Percentiles rank a stretch among this genome's conserved stretches.
These are phyloP conservation scores for Beauveria scarabaeidicola DNA, from an alignment of 2,329 filamentous ascomycete species.

Conservation along the genomic window DNA sequence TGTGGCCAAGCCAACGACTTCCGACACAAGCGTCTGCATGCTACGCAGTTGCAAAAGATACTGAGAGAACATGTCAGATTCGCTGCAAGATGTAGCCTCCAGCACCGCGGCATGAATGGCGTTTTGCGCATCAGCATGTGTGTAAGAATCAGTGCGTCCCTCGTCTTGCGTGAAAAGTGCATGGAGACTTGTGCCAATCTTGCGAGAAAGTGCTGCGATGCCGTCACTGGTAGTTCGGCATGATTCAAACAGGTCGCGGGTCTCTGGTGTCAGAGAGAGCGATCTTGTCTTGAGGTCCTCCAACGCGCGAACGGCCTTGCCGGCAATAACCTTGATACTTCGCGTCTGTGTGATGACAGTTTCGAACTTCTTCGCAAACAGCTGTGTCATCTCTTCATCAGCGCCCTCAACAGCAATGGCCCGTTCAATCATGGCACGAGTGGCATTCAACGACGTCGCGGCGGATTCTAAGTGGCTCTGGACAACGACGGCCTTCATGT, in stretches of 20 bases:
- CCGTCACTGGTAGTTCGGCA: slow-evolving; percentile 57
- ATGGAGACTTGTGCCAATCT: slow-evolving; percentile 59
- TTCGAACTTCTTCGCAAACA: slow-evolving; percentile 65
- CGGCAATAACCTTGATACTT: slow-evolving; percentile 73
- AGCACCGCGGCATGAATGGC: slow-evolving; percentile 48
- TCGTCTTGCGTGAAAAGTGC: slow-evolving; percentile 58
- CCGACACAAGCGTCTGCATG: slow-evolving; percentile 55
- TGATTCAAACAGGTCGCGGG: slow-evolving; percentile 59
- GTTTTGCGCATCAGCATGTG: slow-evolving; percentile 55
- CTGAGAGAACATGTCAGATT: slow-evolving; percentile 61
- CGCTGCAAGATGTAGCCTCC: slow-evolving; percentile 43
- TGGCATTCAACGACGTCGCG: slow-evolving; percentile 56
- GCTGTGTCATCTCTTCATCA: slow-evolving; percentile 58
- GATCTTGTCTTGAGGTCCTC: slow-evolving; percentile 70
- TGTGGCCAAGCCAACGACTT: slow-evolving; percentile 60
- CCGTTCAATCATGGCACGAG: slow-evolving; percentile 58
- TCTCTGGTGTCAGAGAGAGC: slow-evolving; percentile 62
- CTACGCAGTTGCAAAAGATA: slow-evolving; percentile 59
- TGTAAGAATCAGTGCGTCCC: slow-evolving; percentile 58
- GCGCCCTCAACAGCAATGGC: slow-evolving; percentile 40
- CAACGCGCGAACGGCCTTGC: slow-evolving; percentile 68
- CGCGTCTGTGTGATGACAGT: slow-evolving; percentile 65
- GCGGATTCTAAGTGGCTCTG: slow-evolving; percentile 77
- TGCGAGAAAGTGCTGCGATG: slow-evolving; percentile 57
- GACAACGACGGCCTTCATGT: slow-evolving; percentile 68